Base-by-base conservation (phyloP, 148 eudicot genomes). In the Simmondsia chinensis region DNA sequence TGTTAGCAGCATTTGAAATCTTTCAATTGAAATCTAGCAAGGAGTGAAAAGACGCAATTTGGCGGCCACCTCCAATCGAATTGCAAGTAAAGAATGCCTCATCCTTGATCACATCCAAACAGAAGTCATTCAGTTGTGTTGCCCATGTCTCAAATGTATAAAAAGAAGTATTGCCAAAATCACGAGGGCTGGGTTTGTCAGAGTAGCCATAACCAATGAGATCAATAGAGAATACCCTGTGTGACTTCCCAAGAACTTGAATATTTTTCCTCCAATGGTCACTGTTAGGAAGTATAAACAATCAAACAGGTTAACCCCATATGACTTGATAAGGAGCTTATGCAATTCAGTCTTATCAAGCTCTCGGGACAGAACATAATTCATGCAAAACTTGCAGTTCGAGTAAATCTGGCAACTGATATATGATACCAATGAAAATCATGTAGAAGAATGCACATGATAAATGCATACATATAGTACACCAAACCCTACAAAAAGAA, bases 201-300 rank as follows among this genome's bases (percentile, higher is more conserved):
- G 95, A 89, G 76, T 89, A 84, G 38, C 97, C 97, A 70, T 89
- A 89, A 12, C 97, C 97, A 54, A 89, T 76, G 32, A 89, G 93
- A 68, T 89, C 97, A 45, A 89, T 81, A 21, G 95, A 60, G 56
- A 61, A 89, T 8, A 89, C 97, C 68, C 86, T 78, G 59, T 84
- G 78, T 25, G 80, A 66, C 46, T 64, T 53, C 47, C 77, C 97
- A 43, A 89, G 80, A 58, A 74, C 76, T 24, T 85, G 70, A 31
- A 82, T 62, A 49, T 89, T 89, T 72, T 89, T 89, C 83, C 95
- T 79, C 97, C 97, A 89, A 40, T 89, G 97, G 53, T 85, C 97
- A 64, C 97, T 89, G 84, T 20, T 15, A 43, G 32, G 26, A 55
- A 27, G 9, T 5, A 28, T 28, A 28, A 5, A 28, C 9, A 28